Conservation (phyloP, 2,329 filamentous ascomycete genomes). For the Aspergillus luchuensis region DNA sequence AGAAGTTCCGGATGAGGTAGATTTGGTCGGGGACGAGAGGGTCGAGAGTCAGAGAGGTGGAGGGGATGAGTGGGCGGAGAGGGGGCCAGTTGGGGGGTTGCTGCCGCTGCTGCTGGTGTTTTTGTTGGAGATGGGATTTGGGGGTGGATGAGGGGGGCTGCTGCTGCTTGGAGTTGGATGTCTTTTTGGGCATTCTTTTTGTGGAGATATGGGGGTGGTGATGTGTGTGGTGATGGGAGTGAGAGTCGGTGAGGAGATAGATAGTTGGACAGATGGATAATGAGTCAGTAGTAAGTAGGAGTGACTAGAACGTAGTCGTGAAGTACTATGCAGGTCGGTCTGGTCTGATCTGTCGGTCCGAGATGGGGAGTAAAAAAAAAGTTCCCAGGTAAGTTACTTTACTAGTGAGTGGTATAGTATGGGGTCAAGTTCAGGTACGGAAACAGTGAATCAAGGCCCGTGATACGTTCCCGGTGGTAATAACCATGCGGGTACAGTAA, state of each 20-base stretch:
- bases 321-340: background rate
- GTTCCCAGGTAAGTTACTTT: slow-evolving; percentile 5
- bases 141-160: slow-evolving; percentile 13
- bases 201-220: background rate
- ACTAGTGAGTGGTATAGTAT: background rate
- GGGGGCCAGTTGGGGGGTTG: slow-evolving; percentile 65
- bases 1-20: slow-evolving; percentile 71
- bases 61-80: slow-evolving; percentile 68
- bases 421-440: slow-evolving; percentile 4
- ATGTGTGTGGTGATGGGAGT: background rate
- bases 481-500: background rate
- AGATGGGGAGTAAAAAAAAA: background rate
- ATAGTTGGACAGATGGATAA: background rate
- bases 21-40: slow-evolving; percentile 67
- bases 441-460: background rate
- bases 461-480: background rate
- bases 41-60: slow-evolving; percentile 63
- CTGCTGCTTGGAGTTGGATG: slow-evolving; percentile 12
- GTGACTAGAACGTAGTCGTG: background rate
- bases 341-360: background rate
- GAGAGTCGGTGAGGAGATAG: too few relatives aligned
- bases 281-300: background rate
- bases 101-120: slow-evolving; percentile 28
- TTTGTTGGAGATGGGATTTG: slow-evolving; percentile 14
- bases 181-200: slow-evolving; percentile 29